Conservation (phyloP, 495 filamentous ascomycete genomes). For the Niebla homalea region DNA sequence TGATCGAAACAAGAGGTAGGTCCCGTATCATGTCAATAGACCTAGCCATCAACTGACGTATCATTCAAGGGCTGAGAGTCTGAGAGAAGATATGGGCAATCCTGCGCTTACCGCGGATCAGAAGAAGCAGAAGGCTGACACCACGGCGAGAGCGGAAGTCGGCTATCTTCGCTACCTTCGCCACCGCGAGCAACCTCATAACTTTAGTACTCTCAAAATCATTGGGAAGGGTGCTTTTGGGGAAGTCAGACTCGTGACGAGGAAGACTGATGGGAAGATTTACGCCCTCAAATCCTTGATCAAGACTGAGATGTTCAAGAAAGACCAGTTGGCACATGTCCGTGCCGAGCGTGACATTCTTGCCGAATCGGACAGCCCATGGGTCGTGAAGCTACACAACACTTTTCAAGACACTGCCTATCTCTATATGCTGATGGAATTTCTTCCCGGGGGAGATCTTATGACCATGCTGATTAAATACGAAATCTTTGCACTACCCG, state of each 20-base stretch:
- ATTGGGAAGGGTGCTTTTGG: slow-evolving; percentile 99
- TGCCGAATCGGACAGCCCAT: slow-evolving; percentile 95
- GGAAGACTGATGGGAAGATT: slow-evolving; percentile 91
- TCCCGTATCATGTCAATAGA: slow-evolving; percentile 4
- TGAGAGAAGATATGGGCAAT: slow-evolving; percentile 70
- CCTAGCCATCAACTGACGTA: not conserved
- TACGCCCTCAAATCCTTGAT: slow-evolving; percentile 97
- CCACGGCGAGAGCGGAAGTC: slow-evolving; percentile 69
- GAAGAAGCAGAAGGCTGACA: slow-evolving; percentile 64
- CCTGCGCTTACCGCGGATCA: slow-evolving; percentile 57
- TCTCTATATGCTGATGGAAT: slow-evolving; percentile 98
- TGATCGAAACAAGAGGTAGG: slow-evolving; percentile 80
- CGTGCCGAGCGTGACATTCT: slow-evolving; percentile 95
- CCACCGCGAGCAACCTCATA: slow-evolving; percentile 78
- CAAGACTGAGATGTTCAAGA: slow-evolving; percentile 99
- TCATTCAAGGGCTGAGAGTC: slow-evolving; percentile 61
- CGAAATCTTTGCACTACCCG: slow-evolving; percentile 97
- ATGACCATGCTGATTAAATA: slow-evolving; percentile 99
- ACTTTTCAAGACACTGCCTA: slow-evolving; percentile 95
- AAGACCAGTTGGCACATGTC: slow-evolving; percentile 97
- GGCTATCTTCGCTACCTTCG: slow-evolving; percentile 88
- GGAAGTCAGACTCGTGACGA: slow-evolving; percentile 91
- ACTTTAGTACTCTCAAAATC: slow-evolving; percentile 91
- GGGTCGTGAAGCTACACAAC: slow-evolving; percentile 95
- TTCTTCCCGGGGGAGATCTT: slow-evolving; percentile 90